Evolutionary conservation across 768 basidiomycete species (phyloP).

Genomic region (Termitomyces sp.): DNA sequence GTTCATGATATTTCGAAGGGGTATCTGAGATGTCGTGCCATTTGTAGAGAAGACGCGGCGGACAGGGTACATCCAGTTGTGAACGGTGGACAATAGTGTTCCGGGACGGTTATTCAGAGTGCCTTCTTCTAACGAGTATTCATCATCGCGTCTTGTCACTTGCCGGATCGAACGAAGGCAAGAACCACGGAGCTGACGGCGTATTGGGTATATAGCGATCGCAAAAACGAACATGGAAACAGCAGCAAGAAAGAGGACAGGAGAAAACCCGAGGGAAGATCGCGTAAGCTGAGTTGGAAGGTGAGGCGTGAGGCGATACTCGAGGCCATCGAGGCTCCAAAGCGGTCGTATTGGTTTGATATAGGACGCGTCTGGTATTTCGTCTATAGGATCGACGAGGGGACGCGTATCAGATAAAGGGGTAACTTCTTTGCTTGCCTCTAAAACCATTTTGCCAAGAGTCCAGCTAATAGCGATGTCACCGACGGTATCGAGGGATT

Average conservation of each 20-base stretch:
- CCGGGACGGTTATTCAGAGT: constrained; percentile 22
- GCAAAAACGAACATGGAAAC: constrained; percentile 36
- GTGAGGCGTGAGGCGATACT: constrained; percentile 61
- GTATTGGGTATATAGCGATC: constrained; percentile 48
- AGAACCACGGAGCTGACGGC: constrained; percentile 44
- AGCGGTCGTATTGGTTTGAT: constrained; percentile 63
- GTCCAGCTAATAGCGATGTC: constrained; percentile 98
- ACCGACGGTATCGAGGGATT: constrained; percentile 86
- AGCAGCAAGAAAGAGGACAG: constrained; percentile 56
- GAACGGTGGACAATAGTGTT: constrained; percentile 25
- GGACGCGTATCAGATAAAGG: constrained; percentile 41
- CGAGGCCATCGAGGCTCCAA: constrained; percentile 51
- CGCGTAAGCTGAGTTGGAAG: constrained; percentile 59
- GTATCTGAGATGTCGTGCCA: constrained; percentile 19
- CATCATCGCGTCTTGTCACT: constrained; percentile 28
- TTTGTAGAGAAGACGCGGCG: constrained; percentile 25
- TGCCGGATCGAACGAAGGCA: constrained; percentile 39
- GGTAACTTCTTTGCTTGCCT: constrained; percentile 86
- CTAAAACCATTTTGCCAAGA: constrained; percentile 97
- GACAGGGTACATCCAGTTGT: constrained; percentile 28
- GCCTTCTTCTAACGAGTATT: constrained; percentile 50
- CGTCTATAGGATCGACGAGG: constrained; percentile 69
- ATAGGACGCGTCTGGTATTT: constrained; percentile 48
- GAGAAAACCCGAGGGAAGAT: constrained; percentile 68
- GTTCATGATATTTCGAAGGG: constrained; percentile 18